These are phyloP conservation scores for Gelatoporia subvermispora DNA, from an alignment of 768 basidiomycete species.

Conservation along the genomic window DNA sequence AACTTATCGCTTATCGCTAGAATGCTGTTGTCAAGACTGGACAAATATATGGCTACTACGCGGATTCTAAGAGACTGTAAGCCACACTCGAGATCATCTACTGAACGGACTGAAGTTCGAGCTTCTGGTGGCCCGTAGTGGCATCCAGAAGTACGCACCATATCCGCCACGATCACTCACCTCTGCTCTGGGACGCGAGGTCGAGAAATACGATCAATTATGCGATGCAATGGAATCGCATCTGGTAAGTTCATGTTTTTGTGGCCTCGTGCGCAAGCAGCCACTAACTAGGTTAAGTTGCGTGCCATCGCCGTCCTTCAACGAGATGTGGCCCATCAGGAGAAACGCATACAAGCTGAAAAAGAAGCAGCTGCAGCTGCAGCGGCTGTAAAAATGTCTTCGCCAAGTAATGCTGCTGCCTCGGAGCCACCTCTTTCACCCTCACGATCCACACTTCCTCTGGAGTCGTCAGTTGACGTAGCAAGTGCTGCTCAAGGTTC, in stretches of 20 bases:
- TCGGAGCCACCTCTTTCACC: slow-evolving; percentile 8
- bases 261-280: neutral
- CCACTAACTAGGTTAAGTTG: slow-evolving; percentile 39
- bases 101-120: too few species aligned
- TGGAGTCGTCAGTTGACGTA: slow-evolving; percentile 8
- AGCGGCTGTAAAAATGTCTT: slow-evolving; percentile 27
- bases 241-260: slow-evolving; percentile 43
- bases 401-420: slow-evolving; percentile 21
- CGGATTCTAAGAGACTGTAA: slow-evolving; percentile 61
- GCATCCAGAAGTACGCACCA: slow-evolving; percentile 51
- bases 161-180: slow-evolving; percentile 63
- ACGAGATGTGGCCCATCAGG: slow-evolving; percentile 61
- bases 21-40: slow-evolving; percentile 67
- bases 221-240: slow-evolving; percentile 75
- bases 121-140: slow-evolving; percentile 32
- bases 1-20: slow-evolving; percentile 22
- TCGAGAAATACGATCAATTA: slow-evolving; percentile 76
- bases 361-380: slow-evolving; percentile 38
- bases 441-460: slow-evolving; percentile 2
- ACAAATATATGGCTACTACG: slow-evolving; percentile 66
- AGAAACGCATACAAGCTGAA: slow-evolving; percentile 44
- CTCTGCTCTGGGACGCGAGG: slow-evolving; percentile 61
- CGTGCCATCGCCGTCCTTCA: slow-evolving; percentile 69
- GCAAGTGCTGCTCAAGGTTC: slow-evolving; percentile 1
- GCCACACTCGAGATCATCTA: slow-evolving; percentile 45